Evolutionary conservation across 176 grass and related monocot species (phyloP).

Genomic region (Oryza meridionalis): DNA sequence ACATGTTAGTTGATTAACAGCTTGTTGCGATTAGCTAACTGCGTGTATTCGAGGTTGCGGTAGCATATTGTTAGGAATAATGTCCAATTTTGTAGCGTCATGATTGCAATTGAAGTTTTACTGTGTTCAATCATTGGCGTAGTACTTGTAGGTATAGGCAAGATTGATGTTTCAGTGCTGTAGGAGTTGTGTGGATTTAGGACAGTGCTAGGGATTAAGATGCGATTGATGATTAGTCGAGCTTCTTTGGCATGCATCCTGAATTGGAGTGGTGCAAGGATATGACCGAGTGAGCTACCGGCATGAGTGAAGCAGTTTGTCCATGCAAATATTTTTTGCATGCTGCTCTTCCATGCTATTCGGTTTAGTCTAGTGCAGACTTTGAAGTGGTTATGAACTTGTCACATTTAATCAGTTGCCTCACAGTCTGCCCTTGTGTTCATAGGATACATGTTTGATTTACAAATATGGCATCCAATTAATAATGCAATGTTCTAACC

Average conservation of each 20-base stretch:
- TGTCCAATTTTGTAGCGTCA: not conserved
- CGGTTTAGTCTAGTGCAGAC: not conserved
- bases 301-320: not conserved
- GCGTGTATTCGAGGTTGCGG: not conserved
- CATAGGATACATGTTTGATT: not conserved
- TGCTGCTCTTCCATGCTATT: not conserved
- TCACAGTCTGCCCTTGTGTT: not conserved
- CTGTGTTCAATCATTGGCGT: not conserved
- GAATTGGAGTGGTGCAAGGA: conserved; percentile 6
- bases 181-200: conserved; percentile 1
- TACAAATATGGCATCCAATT: conserved; percentile 16
- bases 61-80: not conserved
- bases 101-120: not conserved
- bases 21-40: not conserved
- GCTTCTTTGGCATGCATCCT: not conserved
- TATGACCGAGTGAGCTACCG: conserved; percentile 19
- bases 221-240: not conserved
- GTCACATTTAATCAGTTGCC: not conserved
- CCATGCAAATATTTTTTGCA: not conserved
- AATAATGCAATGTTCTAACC: conserved; percentile 29
- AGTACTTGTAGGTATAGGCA: no score
- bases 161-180: not conserved
- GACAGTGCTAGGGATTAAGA: not conserved
- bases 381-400: not conserved
- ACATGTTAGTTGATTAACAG: not conserved